Base-by-base conservation (phyloP, 1,284 basidiomycete species). In the Cutaneotrichosporon sp. region DNA sequence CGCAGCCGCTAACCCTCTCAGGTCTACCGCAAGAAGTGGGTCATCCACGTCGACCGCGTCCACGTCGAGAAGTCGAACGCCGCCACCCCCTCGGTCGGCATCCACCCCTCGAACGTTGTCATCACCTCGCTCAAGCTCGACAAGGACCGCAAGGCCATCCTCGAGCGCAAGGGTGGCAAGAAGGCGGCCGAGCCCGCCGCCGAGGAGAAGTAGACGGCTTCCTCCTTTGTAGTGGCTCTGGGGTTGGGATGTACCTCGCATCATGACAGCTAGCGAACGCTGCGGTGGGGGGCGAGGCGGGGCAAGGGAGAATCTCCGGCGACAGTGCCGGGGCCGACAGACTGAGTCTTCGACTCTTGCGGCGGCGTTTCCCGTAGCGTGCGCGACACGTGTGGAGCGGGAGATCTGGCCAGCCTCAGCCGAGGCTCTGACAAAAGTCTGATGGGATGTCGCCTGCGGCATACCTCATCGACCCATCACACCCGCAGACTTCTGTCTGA, bases 11-110 rank as follows among this genome's bases (percentile, higher is more conserved):
- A n/a, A 59, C 58, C 86, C 46, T 88, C n/a, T n/a, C n/a, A 94
- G 82, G 95, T 98, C 67, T 97, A 97, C 88, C 91, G 95, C 81
- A 97, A 98, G 90, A 97, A 97, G 83, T 98, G 92, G 91, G 58
- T 98, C 63, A 91, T 99, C 82, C 90, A 98, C 84, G 91, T 99
- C 78, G 97, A 99, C 82, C 92, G 95, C 80, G 94, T 99, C 66
- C 89, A 91, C 79, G 88, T 95, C 70, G 97, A 99, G 85, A 99
- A 99, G 85, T 92, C 92, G 72, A 97, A 97, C 81, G 97, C 97
- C 71, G 90, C 94, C 67, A 90, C 94, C 63, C 87, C 89, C 63
- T 90, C 91, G 75, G 93, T 98, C 75, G 94, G 94, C 72, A 88
- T 99, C 75, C 90, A 95, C 86, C 95, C 97, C 67, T 93, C 90